Evolutionary conservation across 1,284 basidiomycete species (phyloP).

Genomic region (Grifola frondosa): DNA sequence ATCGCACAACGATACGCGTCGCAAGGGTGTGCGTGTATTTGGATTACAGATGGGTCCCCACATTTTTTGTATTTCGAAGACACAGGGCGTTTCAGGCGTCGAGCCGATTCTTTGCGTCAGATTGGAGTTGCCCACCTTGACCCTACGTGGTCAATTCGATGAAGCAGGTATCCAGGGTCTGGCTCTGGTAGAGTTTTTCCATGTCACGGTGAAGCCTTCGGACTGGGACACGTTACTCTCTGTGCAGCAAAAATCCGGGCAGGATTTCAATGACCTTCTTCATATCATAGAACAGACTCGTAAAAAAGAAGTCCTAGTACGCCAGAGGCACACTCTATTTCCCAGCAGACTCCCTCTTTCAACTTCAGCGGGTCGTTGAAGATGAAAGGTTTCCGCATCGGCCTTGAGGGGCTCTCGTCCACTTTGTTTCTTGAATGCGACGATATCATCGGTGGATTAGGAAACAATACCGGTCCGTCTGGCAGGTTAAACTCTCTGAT

Average conservation of each 20-base stretch:
- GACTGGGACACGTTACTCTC: slow-evolving; percentile 79
- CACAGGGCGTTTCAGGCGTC: slow-evolving; percentile 36
- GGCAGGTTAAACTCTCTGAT: slow-evolving; percentile 68
- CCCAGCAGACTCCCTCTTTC: slow-evolving; percentile 6
- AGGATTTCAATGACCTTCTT: slow-evolving; percentile 81
- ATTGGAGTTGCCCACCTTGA: slow-evolving; percentile 62
- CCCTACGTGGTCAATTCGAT: slow-evolving; percentile 57
- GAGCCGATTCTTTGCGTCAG: slow-evolving; percentile 50
- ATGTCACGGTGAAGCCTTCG: slow-evolving; percentile 71
- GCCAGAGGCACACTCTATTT: slow-evolving; percentile 14
- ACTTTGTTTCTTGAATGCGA: slow-evolving; percentile 73
- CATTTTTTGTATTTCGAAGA: slow-evolving; percentile 59
- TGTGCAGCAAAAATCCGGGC: slow-evolving; percentile 83
- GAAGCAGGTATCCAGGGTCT: slow-evolving; percentile 50
- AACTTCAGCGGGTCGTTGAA: slow-evolving; percentile 55
- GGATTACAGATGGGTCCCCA: slow-evolving; percentile 68
- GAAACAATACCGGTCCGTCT: slow-evolving; percentile 45
- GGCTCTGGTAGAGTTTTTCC: slow-evolving; percentile 63
- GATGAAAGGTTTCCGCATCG: slow-evolving; percentile 77
- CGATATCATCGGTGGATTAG: slow-evolving; percentile 61
- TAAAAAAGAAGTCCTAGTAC: slow-evolving; percentile 33
- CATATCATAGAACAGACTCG: slow-evolving; percentile 62
- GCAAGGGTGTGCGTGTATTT: slow-evolving; percentile 45
- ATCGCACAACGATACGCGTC: slow-evolving; percentile 36
- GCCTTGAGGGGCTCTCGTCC: slow-evolving; percentile 69